Evolutionary conservation across 164 flowering plant species (phyloP).

Genomic region (Akebia trifoliata): DNA sequence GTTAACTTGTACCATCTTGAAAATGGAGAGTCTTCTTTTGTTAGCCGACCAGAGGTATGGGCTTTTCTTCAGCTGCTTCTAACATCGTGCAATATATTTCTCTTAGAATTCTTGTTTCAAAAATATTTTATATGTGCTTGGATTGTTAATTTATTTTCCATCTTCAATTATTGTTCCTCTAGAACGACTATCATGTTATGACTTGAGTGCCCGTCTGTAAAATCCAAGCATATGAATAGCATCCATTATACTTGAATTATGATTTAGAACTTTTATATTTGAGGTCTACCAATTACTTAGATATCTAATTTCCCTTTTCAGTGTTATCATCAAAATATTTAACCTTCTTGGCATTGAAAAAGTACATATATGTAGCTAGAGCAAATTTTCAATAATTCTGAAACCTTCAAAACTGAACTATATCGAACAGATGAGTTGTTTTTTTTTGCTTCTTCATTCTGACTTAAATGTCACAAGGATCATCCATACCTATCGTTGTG

Average conservation of each 20-base stretch:
- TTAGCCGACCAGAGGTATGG: slow-evolving; percentile 14
- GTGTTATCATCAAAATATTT: background rate
- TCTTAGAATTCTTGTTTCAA: background rate
- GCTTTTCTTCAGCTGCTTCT: background rate
- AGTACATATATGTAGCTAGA: background rate
- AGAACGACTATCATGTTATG: background rate
- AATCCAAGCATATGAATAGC: background rate
- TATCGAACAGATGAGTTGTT: background rate
- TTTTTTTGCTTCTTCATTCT: background rate
- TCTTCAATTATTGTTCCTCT: background rate
- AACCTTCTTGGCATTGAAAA: background rate
- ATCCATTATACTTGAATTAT: background rate
- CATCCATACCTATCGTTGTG: background rate
- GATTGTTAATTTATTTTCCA: background rate
- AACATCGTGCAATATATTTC: background rate
- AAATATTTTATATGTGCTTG: background rate
- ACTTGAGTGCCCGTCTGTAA: background rate
- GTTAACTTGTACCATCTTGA: background rate
- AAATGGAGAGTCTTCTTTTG: background rate
- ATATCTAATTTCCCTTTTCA: background rate
- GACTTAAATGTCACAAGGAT: too few species aligned
- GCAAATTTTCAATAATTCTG: background rate
- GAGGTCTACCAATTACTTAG: background rate
- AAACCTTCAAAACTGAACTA: background rate
- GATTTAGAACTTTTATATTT: slow-evolving; percentile 2